Conservation (phyloP, 1,139 yeast species). For the Lodderomyces beijingensis region DNA sequence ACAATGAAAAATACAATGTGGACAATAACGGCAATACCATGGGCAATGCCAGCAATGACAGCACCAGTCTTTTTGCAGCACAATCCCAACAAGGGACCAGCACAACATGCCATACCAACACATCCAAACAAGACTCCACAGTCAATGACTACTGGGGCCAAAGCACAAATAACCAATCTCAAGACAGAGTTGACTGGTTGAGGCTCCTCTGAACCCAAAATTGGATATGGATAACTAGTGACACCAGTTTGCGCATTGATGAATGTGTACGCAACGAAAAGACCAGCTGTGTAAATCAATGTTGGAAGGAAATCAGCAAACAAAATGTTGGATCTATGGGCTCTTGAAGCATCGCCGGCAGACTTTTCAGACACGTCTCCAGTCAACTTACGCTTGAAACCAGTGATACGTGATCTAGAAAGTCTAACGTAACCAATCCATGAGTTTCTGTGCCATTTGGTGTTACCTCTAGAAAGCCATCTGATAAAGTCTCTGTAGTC, state of each 20-base stretch:
- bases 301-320: constrained; percentile 88
- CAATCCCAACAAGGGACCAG: constrained; percentile 90
- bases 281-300: constrained; percentile 80
- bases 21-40: constrained; percentile 85
- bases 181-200: constrained; percentile 70
- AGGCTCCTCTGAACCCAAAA: constrained; percentile 25
- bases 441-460: constrained; percentile 98
- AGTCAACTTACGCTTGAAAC: constrained; percentile 88
- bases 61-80: constrained; percentile 99
- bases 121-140: constrained; percentile 78
- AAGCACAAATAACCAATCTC: constrained; percentile 82
- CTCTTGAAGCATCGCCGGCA: constrained; percentile 93
- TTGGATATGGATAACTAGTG: constrained; percentile 32
- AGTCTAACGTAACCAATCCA: constrained; percentile 98
- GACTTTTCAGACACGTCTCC: constrained; percentile 90
- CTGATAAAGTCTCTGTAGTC: constrained; percentile 98
- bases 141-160: constrained; percentile 89
- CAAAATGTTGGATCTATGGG: constrained; percentile 82
- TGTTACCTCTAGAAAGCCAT: constrained; percentile 98
- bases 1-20: constrained; percentile 85
- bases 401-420: constrained; percentile 95
- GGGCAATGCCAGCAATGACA: constrained; percentile 95
- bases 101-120: constrained; percentile 86
- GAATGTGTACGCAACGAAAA: constrained; percentile 86
- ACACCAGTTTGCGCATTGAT: constrained; percentile 98